phyloP scores from a whole-genome alignment of 2,329 filamentous ascomycete species.

The Talaromyces sp. region DNA sequence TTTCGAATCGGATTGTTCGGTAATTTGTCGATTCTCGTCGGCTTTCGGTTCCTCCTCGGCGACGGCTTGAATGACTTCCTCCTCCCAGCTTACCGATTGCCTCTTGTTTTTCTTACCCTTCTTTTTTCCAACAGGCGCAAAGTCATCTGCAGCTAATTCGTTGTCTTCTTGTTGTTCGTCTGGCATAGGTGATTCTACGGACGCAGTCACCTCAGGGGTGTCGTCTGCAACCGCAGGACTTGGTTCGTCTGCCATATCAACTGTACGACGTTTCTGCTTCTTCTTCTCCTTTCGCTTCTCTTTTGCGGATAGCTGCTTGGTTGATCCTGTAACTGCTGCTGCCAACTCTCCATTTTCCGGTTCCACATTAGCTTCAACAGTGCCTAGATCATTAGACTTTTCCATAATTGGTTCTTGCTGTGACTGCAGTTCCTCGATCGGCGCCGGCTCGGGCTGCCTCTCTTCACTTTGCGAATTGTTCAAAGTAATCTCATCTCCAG shows the following conservation, averaged over 20 bases:
- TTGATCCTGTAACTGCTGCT: neutral
- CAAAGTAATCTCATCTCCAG: neutral
- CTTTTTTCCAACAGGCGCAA: conserved; percentile 37
- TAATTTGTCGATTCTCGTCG: neutral
- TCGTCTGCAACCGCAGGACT: conserved; percentile 17
- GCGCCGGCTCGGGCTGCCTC: neutral
- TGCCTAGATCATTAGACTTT: neutral
- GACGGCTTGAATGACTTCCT: conserved; percentile 19
- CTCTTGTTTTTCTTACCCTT: conserved; percentile 50
- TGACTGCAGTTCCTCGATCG: neutral
- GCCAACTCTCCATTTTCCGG: neutral
- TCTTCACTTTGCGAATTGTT: neutral
- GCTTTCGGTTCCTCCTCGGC: conserved; percentile 20
- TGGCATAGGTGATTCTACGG: conserved; percentile 9
- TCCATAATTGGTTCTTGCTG: neutral
- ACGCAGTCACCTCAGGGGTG: neutral
- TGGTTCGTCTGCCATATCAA: conserved; percentile 23
- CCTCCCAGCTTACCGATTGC: conserved; percentile 31
- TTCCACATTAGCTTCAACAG: neutral
- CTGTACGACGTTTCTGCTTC: conserved; percentile 26
- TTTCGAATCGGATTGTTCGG: conserved; percentile 5
- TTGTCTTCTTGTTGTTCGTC: conserved; percentile 21
- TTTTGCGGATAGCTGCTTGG: conserved; percentile 14
- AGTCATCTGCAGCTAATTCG: conserved; percentile 7
- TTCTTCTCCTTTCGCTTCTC: conserved; percentile 22